phyloP scores from a whole-genome alignment of 805 yeast species.

The Priceomyces carsonii region DNA sequence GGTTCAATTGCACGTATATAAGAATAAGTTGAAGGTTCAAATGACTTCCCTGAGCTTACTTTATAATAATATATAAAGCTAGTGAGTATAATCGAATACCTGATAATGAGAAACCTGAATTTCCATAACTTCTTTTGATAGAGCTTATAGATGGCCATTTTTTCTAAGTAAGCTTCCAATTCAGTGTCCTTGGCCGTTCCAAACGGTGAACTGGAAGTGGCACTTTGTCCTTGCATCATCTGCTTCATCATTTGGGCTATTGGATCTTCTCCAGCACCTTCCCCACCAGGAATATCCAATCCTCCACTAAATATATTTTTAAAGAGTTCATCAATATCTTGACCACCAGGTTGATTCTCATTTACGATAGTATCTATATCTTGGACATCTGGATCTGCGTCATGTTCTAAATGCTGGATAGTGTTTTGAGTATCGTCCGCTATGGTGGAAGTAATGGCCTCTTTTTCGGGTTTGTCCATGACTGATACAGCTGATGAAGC shows the following conservation, averaged over 20 bases:
- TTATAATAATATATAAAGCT: slow-evolving; percentile 39
- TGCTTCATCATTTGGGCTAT: slow-evolving; percentile 34
- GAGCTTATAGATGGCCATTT: slow-evolving; percentile 27
- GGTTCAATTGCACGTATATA: slow-evolving; percentile 22
- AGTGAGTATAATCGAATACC: slow-evolving; percentile 24
- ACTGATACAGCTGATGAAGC: slow-evolving; percentile 32
- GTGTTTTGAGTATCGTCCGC: slow-evolving; percentile 10
- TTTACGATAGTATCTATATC: slow-evolving; percentile 23
- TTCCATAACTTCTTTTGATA: slow-evolving; percentile 35
- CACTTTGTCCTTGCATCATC: slow-evolving; percentile 16
- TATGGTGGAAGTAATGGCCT: slow-evolving; percentile 4
- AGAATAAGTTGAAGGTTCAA: slow-evolving; percentile 27
- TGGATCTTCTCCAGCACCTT: slow-evolving; percentile 19
- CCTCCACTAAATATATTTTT: slow-evolving; percentile 28
- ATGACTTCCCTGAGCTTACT: slow-evolving; percentile 15
- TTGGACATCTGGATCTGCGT: slow-evolving; percentile 42
- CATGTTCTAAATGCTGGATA: slow-evolving; percentile 16
- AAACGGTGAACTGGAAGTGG: slow-evolving; percentile 7
- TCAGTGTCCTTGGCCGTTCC: slow-evolving; percentile 7
- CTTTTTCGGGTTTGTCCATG: slow-evolving; percentile 15
- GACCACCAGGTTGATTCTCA: slow-evolving; percentile 5
- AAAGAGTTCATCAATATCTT: slow-evolving; percentile 37
- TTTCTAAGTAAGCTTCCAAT: slow-evolving; percentile 26
- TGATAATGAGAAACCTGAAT: slow-evolving; percentile 30
- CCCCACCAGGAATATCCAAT: slow-evolving; percentile 7